A percentile compares a stretch with the other conserved stretches of the same genome.
Evolutionary conservation across 805 yeast genomes (phyloP).

Genomic region (Candida corydali): DNA sequence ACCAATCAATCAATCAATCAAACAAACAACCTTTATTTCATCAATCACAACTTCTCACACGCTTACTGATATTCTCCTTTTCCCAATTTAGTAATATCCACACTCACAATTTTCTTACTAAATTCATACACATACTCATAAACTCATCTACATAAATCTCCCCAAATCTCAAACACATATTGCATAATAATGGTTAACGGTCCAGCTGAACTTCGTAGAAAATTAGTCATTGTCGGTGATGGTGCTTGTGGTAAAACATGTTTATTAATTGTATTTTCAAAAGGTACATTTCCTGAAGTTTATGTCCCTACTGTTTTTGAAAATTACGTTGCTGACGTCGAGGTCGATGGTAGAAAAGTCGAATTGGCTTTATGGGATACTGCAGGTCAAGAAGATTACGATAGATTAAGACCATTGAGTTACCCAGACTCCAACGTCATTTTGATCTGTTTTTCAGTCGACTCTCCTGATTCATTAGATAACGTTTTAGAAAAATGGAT

Average conservation of each 20-base stretch:
- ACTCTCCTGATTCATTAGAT: conserved; percentile 86
- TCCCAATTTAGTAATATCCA: too few relatives aligned
- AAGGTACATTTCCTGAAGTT: conserved; percentile 91
- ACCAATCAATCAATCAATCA: too few relatives aligned
- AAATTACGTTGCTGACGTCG: conserved; percentile 94
- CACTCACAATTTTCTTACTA: too few relatives aligned
- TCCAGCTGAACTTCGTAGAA: conserved; percentile 61
- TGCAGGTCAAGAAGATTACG: conserved; percentile 98
- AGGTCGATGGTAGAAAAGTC: conserved; percentile 58
- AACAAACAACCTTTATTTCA: too few relatives aligned
- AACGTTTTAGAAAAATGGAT: conserved; percentile 96
- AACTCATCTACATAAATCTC: conserved; percentile 4
- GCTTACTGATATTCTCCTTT: too few relatives aligned
- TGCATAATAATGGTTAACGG: conserved; percentile 35
- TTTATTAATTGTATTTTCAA: conserved; percentile 74
- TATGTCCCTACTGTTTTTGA: conserved; percentile 96
- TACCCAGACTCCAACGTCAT: conserved; percentile 93
- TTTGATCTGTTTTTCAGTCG: conserved; percentile 86
- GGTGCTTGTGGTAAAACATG: conserved; percentile 98
- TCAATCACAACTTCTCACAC: too few relatives aligned
- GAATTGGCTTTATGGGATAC: conserved; percentile 97
- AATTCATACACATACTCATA: neutral
- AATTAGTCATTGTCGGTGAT: conserved; percentile 92
- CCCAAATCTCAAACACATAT: too few relatives aligned
- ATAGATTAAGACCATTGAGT: conserved; percentile 84